Evolutionary conservation across 768 basidiomycete genomes (phyloP).

Genomic region (Podaxis pistillaris): DNA sequence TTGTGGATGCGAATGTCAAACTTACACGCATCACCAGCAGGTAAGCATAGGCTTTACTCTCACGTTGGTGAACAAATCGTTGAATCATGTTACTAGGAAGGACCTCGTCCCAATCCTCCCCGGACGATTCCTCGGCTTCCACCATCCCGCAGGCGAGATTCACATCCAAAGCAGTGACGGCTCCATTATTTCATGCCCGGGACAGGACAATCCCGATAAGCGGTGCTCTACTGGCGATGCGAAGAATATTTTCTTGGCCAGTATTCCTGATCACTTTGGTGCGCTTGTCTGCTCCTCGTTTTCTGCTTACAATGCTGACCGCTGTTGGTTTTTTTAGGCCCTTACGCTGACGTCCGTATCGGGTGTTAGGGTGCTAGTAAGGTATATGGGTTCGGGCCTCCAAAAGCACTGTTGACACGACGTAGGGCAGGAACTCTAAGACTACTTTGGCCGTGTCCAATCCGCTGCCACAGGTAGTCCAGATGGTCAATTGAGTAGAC

Average conservation of each 20-base stretch:
- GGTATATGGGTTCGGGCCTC: no score
- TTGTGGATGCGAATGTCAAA: constrained; percentile 41
- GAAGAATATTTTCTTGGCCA: constrained; percentile 46
- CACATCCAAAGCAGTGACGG: constrained; percentile 44
- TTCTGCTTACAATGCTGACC: no score
- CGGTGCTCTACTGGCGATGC: constrained; percentile 50
- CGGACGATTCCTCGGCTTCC: constrained; percentile 45
- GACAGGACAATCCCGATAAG: constrained; percentile 55
- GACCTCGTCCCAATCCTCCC: constrained; percentile 59
- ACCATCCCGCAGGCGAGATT: constrained; percentile 50
- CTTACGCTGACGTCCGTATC: no score
- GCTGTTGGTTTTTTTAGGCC: no score
- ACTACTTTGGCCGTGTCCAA: no score
- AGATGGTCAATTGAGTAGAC: no score
- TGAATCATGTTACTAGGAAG: constrained; percentile 11
- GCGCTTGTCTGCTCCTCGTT: background rate
- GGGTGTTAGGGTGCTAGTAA: no score
- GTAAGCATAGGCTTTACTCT: constrained; percentile 11
- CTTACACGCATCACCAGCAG: constrained; percentile 40
- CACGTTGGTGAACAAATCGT: background rate
- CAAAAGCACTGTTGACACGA: no score
- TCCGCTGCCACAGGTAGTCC: no score
- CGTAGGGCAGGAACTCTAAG: no score
- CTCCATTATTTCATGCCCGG: constrained; percentile 36
- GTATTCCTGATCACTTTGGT: constrained; percentile 49